phyloP scores from a whole-genome alignment of 1,139 yeast species.

The Entelexis paramagnoliae region DNA sequence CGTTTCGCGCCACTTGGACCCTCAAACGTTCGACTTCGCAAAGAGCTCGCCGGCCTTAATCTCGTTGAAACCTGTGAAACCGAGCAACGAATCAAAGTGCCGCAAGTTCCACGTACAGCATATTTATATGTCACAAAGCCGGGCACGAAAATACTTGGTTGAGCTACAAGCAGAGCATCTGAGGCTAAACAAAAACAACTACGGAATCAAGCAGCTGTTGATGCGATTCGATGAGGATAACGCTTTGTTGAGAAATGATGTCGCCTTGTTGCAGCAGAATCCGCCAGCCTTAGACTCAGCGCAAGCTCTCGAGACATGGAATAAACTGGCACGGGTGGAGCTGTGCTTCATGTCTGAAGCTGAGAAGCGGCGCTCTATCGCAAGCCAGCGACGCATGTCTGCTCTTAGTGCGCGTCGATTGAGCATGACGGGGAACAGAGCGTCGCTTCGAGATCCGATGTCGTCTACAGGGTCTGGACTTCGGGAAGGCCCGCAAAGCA shows the following conservation, averaged over 20 bases:
- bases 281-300: neutral
- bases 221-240: constrained; percentile 17
- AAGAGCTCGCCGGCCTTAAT: neutral
- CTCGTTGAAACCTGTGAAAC: neutral
- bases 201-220: constrained; percentile 3
- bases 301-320: constrained; percentile 8
- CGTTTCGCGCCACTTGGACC: constrained; percentile 7
- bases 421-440: neutral
- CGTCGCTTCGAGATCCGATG: neutral
- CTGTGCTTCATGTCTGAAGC: neutral
- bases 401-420: constrained; percentile 6
- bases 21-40: neutral
- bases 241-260: constrained; percentile 8
- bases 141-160: neutral
- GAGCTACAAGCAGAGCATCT: neutral
- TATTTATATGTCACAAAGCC: neutral
- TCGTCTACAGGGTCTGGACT: neutral
- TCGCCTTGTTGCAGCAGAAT: neutral
- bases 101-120: neutral
- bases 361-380: neutral
- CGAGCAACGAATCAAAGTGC: neutral
- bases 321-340: constrained; percentile 11
- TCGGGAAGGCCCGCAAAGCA: too few species aligned
- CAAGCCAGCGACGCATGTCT: constrained; percentile 11
- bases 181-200: neutral